Percentiles rank a stretch among this genome's conserved stretches.
Evolutionary conservation across 768 basidiomycete species (phyloP).

Genomic region (Boletus reticuloceps): DNA sequence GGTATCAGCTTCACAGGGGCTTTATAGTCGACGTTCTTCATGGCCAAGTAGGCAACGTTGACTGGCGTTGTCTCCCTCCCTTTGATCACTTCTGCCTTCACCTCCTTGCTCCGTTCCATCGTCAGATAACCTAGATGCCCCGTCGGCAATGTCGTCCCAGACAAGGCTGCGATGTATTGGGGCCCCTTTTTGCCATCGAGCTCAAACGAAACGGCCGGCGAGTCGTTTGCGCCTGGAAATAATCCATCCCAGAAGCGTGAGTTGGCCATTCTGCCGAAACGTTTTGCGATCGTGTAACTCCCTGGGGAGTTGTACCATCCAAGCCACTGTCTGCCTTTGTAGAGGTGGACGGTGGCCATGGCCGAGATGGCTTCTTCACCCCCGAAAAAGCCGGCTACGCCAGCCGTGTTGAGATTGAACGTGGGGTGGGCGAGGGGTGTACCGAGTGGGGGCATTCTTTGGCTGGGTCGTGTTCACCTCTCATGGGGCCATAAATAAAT

Average conservation of each 20-base stretch:
- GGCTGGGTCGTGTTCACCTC: not conserved
- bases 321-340: slow-evolving; percentile 29
- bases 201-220: slow-evolving; percentile 26
- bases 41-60: slow-evolving; percentile 16
- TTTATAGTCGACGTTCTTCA: slow-evolving; percentile 2
- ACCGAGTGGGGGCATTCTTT: slow-evolving; percentile 10
- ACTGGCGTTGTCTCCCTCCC: slow-evolving; percentile 11
- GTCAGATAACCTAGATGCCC: slow-evolving; percentile 29
- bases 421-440: slow-evolving; percentile 6
- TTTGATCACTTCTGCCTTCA: not conserved
- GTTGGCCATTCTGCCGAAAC: slow-evolving; percentile 30
- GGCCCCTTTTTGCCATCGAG: slow-evolving; percentile 31
- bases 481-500: not conserved
- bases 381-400: slow-evolving; percentile 36
- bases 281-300: slow-evolving; percentile 30
- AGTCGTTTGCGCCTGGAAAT: slow-evolving; percentile 28
- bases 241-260: slow-evolving; percentile 32
- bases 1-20: not conserved
- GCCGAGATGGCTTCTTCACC: slow-evolving; percentile 36
- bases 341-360: slow-evolving; percentile 33
- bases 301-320: slow-evolving; percentile 39
- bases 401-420: slow-evolving; percentile 27
- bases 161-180: slow-evolving; percentile 26
- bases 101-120: slow-evolving; percentile 9
- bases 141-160: slow-evolving; percentile 28